Evolutionary conservation across 345 rosid genomes (phyloP).

Genomic region (Leavenworthia alabamica): DNA sequence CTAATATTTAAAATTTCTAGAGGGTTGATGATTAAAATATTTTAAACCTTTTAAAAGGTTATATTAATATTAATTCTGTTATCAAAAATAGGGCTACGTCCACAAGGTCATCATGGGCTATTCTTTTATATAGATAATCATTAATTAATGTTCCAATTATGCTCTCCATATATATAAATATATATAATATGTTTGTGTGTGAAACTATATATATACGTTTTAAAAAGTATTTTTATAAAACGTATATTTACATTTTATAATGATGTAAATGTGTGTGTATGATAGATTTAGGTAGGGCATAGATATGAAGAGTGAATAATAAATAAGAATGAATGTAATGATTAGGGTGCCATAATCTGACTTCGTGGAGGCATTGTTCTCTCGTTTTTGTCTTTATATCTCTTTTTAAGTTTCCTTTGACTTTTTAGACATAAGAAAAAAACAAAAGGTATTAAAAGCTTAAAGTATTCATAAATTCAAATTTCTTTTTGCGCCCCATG

Average conservation of each 20-base stretch:
- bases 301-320: slow-evolving; percentile 24
- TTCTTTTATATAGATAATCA: slow-evolving; percentile 5
- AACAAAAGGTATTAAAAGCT: slow-evolving; percentile 14
- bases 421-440: slow-evolving; percentile 26
- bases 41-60: neutral
- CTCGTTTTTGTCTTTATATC: slow-evolving; percentile 24
- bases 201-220: neutral
- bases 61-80: neutral
- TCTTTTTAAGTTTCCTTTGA: slow-evolving; percentile 31
- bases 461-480: slow-evolving; percentile 6
- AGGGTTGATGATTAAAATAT: neutral
- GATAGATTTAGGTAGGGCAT: slow-evolving; percentile 30
- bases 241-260: neutral
- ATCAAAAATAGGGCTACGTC: neutral
- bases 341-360: slow-evolving; percentile 35
- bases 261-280: slow-evolving; percentile 10
- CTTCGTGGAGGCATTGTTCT: slow-evolving; percentile 38
- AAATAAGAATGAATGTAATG: slow-evolving; percentile 27
- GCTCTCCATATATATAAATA: neutral
- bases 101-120: slow-evolving; percentile 15
- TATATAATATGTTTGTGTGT: neutral
- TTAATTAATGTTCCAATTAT: slow-evolving; percentile 15
- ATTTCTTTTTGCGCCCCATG: slow-evolving; percentile 6
- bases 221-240: neutral
- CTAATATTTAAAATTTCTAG: neutral